These are phyloP conservation scores for Cyclotella atomus DNA, from an alignment of 108 stramenopile species.

Conservation along the genomic window DNA sequence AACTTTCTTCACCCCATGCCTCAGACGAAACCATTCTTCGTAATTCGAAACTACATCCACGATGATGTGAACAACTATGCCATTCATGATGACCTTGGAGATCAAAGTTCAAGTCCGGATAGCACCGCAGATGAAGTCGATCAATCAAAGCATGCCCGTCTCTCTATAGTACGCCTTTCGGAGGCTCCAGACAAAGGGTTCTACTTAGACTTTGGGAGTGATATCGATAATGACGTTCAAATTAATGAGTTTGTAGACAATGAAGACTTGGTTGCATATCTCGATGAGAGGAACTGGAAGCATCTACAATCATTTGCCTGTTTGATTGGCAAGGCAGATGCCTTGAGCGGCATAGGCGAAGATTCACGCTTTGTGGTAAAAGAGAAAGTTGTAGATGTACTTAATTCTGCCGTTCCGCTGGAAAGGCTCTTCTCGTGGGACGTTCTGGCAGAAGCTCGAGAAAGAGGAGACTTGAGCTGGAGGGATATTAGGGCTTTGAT, in stretches of 20 bases:
- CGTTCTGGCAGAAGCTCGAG: neutral
- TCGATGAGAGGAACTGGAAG: slow-evolving; percentile 7
- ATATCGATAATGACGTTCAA: neutral
- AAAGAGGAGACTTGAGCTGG: slow-evolving; percentile 1
- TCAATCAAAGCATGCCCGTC: neutral
- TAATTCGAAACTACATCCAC: slow-evolving; percentile 6
- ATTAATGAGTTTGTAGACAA: neutral
- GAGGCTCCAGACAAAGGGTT: neutral
- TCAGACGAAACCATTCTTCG: neutral
- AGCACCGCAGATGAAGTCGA: neutral
- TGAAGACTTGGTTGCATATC: neutral
- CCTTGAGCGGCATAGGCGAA: neutral
- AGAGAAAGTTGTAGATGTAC: neutral
- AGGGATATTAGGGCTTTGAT: slow-evolving; percentile 4
- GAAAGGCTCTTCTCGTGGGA: slow-evolving; percentile 10
- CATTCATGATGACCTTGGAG: neutral
- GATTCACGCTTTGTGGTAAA: neutral
- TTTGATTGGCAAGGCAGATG: neutral
- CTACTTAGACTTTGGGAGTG: neutral
- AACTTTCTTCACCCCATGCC: neutral
- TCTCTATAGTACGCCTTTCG: neutral
- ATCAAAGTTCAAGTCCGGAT: neutral
- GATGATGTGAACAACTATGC: neutral
- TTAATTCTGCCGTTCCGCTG: neutral
- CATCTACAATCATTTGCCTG: slow-evolving; percentile 6